Percentiles rank a stretch among this genome's conserved stretches.
These are phyloP conservation scores for Stygiomarasmius scandens DNA, from an alignment of 1,284 basidiomycete genomes.

Conservation along the genomic window DNA sequence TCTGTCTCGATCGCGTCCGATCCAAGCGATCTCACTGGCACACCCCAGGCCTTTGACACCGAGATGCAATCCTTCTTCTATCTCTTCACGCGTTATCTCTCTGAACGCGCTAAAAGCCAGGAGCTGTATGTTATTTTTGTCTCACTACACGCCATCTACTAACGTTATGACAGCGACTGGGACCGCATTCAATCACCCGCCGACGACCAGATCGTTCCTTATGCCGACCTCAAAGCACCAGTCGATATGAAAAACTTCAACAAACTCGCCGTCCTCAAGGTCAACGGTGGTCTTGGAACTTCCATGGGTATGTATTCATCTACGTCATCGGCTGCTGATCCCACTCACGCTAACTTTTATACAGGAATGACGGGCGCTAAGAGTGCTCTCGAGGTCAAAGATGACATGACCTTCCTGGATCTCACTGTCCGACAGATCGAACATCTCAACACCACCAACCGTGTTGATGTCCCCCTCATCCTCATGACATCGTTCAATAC, in stretches of 20 bases:
- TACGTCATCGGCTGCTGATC: constrained; percentile 4
- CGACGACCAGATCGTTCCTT: constrained; percentile 90
- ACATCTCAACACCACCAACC: constrained; percentile 73
- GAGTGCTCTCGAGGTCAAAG: constrained; percentile 89
- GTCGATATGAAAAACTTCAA: constrained; percentile 75
- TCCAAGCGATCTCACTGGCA: constrained; percentile 6
- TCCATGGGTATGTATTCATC: constrained; percentile 76
- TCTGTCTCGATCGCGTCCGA: constrained; percentile 6
- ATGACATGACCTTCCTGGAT: constrained; percentile 99
- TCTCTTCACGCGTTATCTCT: constrained; percentile 97
- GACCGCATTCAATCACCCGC: constrained; percentile 96
- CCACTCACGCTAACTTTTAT: not conserved
- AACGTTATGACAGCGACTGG: constrained; percentile 75
- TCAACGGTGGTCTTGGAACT: constrained; percentile 98
- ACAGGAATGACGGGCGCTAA: constrained; percentile 93
- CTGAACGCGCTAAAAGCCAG: constrained; percentile 92
- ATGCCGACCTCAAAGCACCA: constrained; percentile 70
- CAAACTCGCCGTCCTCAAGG: constrained; percentile 98
- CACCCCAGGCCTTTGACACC: constrained; percentile 84
- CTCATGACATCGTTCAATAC: constrained; percentile 99
- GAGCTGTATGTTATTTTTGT: constrained; percentile 75
- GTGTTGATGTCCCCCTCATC: constrained; percentile 92
- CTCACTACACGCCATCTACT: constrained; percentile 16
- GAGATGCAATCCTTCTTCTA: constrained; percentile 99
- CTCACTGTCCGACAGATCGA: constrained; percentile 97